Percentiles rank a stretch among this genome's conserved stretches.
These are phyloP conservation scores for Thalassiosira exigua DNA, from an alignment of 352 stramenopile genomes.

Conservation along the genomic window DNA sequence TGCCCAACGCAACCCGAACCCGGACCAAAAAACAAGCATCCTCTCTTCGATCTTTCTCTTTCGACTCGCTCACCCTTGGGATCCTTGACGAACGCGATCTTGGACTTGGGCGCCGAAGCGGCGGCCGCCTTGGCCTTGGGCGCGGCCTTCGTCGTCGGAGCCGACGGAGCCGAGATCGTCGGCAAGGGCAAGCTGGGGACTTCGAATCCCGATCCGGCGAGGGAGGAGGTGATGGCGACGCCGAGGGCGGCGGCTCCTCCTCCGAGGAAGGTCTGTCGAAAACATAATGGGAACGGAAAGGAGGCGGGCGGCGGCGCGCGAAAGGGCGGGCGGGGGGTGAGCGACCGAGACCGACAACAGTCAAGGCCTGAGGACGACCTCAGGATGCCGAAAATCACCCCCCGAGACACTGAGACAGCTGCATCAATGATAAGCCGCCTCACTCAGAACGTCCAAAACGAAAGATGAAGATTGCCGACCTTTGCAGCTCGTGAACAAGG, in stretches of 20 bases:
- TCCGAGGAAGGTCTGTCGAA: constrained; percentile 72
- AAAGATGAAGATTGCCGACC: no score
- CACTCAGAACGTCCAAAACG: no score
- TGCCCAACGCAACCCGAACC: no score
- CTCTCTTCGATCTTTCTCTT: no score
- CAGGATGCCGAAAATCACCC: no score
- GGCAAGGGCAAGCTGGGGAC: constrained; percentile 18
- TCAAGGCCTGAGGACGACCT: no score
- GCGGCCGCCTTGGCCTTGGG: constrained; percentile 42
- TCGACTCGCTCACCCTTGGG: constrained; percentile 62
- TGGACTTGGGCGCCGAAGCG: constrained; percentile 29
- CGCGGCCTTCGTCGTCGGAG: constrained; percentile 30
- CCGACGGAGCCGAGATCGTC: background rate
- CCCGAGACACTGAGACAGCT: no score
- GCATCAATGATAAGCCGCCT: no score
- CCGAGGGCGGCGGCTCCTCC: constrained; percentile 60
- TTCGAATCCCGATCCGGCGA: constrained; percentile 48
- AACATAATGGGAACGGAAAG: no score
- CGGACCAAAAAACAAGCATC: no score
- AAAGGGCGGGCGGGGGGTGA: background rate
- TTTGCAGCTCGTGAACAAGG: no score
- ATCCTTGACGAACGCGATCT: constrained; percentile 52
- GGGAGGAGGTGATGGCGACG: constrained; percentile 63
- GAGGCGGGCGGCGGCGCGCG: background rate
- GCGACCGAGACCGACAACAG: no score